Evolutionary conservation across 768 basidiomycete species (phyloP), one percentile per base, ranked within the genome.

Genomic region (Panaeolus papilionaceus): DNA sequence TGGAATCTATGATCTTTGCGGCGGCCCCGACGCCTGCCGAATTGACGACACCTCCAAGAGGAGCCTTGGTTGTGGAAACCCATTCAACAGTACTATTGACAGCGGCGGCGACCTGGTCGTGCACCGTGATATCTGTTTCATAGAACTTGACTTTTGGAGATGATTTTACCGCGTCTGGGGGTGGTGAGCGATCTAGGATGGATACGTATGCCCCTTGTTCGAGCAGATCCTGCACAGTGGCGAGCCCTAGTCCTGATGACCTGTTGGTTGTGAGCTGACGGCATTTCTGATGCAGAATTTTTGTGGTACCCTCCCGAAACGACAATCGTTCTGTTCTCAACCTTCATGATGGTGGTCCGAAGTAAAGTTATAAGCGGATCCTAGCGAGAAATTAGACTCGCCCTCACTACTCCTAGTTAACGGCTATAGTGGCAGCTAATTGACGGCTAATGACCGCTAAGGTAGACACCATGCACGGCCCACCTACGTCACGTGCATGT

Each of bases 21-120:
- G 75, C 76, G 5, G 75, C 69, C n/a, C 82, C 88, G 0, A 88
- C 81, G 3, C 88, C 89, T 3, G 87, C 88, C 68, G 84, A 84
- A 71, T 88, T 87, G 9, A 89, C 81, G 4, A 89, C 84, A 9
- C 89, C 88, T 6, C 88, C 88, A n/a, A 89, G 76, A 33, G 77
- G 73, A 7, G 83, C 82, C 5, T 78, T 77, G 0, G 83, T 84
- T 54, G 77, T 76, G 28, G 76, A 69, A 1, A 80, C 73, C 85
- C 85, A 86, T 51, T 75, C 74, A 0, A 82, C 76, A 1, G 78
- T 80, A 37, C 71, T 68, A 14, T 79, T 74, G 18, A 86, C 81
- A 4, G 83, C 82, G 5, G 70, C 68, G 61, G 80, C 72, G 45
- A 85, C 77, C 69, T 83, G 76, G 4, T 68, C 64, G 33, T 81